Evolutionary conservation across 495 filamentous ascomycete species (phyloP), one percentile per base, ranked within the genome.

Genomic region (Annulohypoxylon stygium): DNA sequence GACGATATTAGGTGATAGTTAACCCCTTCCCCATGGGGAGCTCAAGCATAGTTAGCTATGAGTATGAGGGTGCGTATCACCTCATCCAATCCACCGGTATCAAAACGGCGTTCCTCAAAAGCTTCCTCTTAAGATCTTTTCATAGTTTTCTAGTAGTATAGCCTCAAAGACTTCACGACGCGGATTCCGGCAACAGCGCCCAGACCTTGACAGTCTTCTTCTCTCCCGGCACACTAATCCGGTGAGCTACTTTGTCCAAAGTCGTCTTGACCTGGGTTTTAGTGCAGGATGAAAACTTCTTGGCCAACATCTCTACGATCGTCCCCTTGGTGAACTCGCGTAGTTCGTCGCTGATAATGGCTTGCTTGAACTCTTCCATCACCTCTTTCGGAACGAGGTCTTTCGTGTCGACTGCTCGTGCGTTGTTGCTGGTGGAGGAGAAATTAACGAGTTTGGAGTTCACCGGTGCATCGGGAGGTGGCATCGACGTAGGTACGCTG

Each of bases 181-280:
- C 18, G 18, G 23, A n/a, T 26, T 54, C 50, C 23, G 50, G 25
- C 25, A 54, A 25, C 25, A 54, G 50, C 25, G 61, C 69, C 77
- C 77, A 79, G 36, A 69, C 55, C 62, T 77, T 78, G 48, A 71
- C 60, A 0, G 61, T 65, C 62, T 74, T 86, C 89, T 61, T 87
- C 77, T 23, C 92, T 87, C 55, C 72, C 11, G 67, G 48, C 6
- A 67, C 66, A 34, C 37, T 70, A 25, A 93, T 84, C 14, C 92
- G 85, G 23, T 88, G 86, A 0, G 94, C 94, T 23, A 92, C 81
- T n/a, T 79, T 81, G 67, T 87, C 89, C 33, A 97, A 80, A 0
- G 93, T 96, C 37, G 89, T 86, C 69, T 88, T 93, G 33, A 97
- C 87, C 3, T 89, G 86, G 26, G 90, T 86, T 70, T 93, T 93